phyloP scores from a whole-genome alignment of 768 basidiomycete genomes.

The Auricularia sp. region DNA sequence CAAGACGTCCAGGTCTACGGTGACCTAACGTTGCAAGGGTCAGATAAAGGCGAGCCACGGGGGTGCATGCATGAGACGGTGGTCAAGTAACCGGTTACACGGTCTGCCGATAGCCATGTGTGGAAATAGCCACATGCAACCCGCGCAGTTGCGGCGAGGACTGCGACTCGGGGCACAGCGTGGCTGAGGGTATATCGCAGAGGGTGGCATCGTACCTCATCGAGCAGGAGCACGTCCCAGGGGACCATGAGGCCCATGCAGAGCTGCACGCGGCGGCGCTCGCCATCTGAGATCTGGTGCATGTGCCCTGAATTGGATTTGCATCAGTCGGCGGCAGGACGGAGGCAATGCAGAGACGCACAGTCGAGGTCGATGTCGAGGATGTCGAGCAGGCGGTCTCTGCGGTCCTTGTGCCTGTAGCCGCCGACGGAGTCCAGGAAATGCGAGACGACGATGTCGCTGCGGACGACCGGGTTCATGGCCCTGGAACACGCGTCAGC shows the following conservation, averaged over 20 bases:
- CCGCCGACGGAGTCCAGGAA: slow-evolving; percentile 98
- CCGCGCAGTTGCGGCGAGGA: too few relatives aligned
- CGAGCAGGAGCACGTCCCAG: slow-evolving; percentile 88
- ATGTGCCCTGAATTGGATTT: slow-evolving; percentile 49
- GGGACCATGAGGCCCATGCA: slow-evolving; percentile 92
- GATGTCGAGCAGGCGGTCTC: slow-evolving; percentile 80
- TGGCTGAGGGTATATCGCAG: not conserved
- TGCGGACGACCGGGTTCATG: slow-evolving; percentile 91
- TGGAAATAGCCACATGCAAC: too few relatives aligned
- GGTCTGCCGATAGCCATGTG: too few relatives aligned
- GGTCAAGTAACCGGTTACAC: not conserved
- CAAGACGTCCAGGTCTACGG: slow-evolving; percentile 93
- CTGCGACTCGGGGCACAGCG: too few relatives aligned
- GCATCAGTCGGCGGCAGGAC: not conserved
- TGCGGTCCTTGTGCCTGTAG: slow-evolving; percentile 81
- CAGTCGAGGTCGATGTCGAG: slow-evolving; percentile 89
- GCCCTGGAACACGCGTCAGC: slow-evolving; percentile 45
- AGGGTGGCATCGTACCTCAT: slow-evolving; percentile 55
- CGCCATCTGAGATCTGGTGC: slow-evolving; percentile 94
- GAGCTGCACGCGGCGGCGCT: slow-evolving; percentile 85
- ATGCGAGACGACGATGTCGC: slow-evolving; percentile 84
- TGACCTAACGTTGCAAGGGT: slow-evolving; percentile 46
- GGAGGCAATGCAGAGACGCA: slow-evolving; percentile 7
- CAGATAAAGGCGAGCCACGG: not conserved
- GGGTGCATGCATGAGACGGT: not conserved